phyloP scores from a whole-genome alignment of 768 basidiomycete species.

The Coprinellus micaceus region DNA sequence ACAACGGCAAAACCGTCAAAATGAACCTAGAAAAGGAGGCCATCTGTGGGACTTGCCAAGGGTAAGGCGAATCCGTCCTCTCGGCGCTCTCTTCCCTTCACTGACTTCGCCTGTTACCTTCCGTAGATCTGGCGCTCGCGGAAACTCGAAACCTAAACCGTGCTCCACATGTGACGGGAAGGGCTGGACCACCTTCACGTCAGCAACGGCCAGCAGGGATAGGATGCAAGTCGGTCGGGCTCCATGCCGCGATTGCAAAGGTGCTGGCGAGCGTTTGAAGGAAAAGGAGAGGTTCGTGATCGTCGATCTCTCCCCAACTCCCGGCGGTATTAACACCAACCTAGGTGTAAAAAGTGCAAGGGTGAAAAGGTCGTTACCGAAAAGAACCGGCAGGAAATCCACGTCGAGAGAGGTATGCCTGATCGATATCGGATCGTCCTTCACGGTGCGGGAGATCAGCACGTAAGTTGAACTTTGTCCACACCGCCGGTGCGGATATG shows the following conservation, averaged over 20 bases:
- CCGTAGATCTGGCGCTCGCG: conserved; percentile 73
- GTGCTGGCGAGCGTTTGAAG: conserved; percentile 64
- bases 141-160: conserved; percentile 77
- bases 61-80: conserved; percentile 40
- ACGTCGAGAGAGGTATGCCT: conserved; percentile 82
- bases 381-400: conserved; percentile 85
- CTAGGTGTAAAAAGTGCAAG: conserved; percentile 94
- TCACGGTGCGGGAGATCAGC: conserved; percentile 88
- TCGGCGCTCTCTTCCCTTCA: conserved; percentile 4
- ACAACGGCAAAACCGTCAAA: conserved; percentile 84
- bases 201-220: conserved; percentile 35
- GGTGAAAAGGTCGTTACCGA: conserved; percentile 80
- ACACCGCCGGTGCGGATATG: not conserved
- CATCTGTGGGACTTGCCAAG: conserved; percentile 75
- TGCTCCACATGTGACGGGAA: conserved; percentile 83
- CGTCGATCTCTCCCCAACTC: conserved; percentile 2
- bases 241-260: conserved; percentile 67
- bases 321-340: conserved; percentile 4
- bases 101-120: conserved; percentile 10
- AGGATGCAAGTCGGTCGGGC: conserved; percentile 32
- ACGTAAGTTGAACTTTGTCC: conserved; percentile 41
- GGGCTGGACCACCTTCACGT: conserved; percentile 62
- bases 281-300: conserved; percentile 75
- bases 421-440: conserved; percentile 84
- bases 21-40: conserved; percentile 87